Conservation (phyloP, 345 rosid species). For the Isatis tinctoria region DNA sequence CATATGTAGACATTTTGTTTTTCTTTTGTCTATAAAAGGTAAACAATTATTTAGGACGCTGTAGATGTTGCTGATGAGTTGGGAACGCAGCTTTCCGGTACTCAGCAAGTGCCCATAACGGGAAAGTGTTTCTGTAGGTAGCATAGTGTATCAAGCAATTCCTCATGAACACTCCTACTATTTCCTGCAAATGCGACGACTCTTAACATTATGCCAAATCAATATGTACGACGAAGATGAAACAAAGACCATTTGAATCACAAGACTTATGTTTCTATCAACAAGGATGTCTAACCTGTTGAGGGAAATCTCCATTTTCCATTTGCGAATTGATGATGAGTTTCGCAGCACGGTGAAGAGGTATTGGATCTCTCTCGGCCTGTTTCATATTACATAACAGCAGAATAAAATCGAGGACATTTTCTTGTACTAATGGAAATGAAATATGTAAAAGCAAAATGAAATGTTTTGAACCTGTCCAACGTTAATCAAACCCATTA, state of each 20-base stretch:
- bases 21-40: not conserved
- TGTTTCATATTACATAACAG: not conserved
- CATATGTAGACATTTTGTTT: no score
- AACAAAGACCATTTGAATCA: not conserved
- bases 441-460: not conserved
- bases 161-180: conserved; percentile 55
- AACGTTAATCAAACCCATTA: conserved; percentile 55
- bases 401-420: not conserved
- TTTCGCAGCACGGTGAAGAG: conserved; percentile 64
- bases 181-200: conserved; percentile 39
- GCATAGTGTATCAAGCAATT: conserved; percentile 68
- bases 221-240: not conserved
- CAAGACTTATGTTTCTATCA: not conserved
- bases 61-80: not conserved
- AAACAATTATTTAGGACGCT: not conserved
- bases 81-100: conserved; percentile 28
- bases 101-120: conserved; percentile 62
- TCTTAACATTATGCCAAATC: not conserved
- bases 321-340: conserved; percentile 64
- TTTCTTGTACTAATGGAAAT: not conserved
- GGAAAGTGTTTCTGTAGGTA: conserved; percentile 62
- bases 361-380: conserved; percentile 53
- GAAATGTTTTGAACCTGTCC: conserved; percentile 35
- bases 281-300: conserved; percentile 40
- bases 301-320: conserved; percentile 66